These are phyloP conservation scores for Lophium mytilinum DNA, from an alignment of 495 filamentous ascomycete species.

Conservation along the genomic window DNA sequence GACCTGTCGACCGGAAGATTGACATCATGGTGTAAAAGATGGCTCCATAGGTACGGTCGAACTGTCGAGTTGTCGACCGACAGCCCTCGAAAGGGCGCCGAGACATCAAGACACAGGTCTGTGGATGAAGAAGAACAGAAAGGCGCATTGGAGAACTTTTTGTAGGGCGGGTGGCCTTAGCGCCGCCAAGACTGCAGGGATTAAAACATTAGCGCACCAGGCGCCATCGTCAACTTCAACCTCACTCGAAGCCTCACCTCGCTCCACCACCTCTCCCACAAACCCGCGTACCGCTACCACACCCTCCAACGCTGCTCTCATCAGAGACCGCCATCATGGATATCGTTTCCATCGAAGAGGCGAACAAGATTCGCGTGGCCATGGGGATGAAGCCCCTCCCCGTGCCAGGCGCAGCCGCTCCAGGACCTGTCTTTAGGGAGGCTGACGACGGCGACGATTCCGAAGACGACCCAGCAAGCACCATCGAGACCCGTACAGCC, in stretches of 20 bases:
- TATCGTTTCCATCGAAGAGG: conserved; percentile 81
- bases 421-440: conserved; percentile 55
- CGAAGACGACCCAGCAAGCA: conserved; percentile 57
- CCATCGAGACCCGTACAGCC: conserved; percentile 71
- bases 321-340: conserved; percentile 43
- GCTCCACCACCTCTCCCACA: background rate
- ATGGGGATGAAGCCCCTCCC: conserved; percentile 88
- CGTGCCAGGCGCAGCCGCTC: conserved; percentile 50
- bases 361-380: conserved; percentile 83
- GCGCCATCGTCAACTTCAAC: background rate
- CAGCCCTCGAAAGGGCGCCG: conserved; percentile 47
- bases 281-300: background rate
- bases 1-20: conserved; percentile 90
- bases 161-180: conserved; percentile 11
- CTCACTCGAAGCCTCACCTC: background rate
- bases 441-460: conserved; percentile 40
- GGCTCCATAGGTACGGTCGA: conserved; percentile 77
- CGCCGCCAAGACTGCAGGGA: background rate
- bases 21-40: conserved; percentile 60
- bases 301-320: background rate
- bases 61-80: conserved; percentile 75
- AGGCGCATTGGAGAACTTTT: conserved; percentile 21
- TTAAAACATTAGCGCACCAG: background rate
- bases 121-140: conserved; percentile 39
- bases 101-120: conserved; percentile 83